Conservation (phyloP, 768 basidiomycete species). For the Termitomyces sp. region DNA sequence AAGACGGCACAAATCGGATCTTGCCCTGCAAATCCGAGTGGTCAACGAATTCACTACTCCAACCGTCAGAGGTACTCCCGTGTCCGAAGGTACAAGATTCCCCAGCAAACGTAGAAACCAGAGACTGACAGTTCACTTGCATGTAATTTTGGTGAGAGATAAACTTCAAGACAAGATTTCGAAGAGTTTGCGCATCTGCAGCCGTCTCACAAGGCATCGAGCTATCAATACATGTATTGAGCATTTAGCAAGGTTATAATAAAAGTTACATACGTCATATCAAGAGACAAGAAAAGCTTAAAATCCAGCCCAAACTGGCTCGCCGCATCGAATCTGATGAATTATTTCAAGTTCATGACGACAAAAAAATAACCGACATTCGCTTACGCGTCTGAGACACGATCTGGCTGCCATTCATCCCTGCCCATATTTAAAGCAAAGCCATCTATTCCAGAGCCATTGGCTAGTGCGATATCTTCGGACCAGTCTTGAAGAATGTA, state of each 20-base stretch:
- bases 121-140: slow-evolving; percentile 33
- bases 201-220: slow-evolving; percentile 47
- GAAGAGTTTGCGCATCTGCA: slow-evolving; percentile 42
- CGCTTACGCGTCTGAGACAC: slow-evolving; percentile 61
- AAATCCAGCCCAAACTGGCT: slow-evolving; percentile 46
- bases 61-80: slow-evolving; percentile 41
- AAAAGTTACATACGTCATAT: slow-evolving; percentile 55
- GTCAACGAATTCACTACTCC: slow-evolving; percentile 48
- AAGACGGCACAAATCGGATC: slow-evolving; percentile 64
- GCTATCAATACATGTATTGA: slow-evolving; percentile 21
- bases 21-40: slow-evolving; percentile 38
- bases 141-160: slow-evolving; percentile 56
- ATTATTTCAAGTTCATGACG: background rate
- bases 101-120: slow-evolving; percentile 71
- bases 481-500: slow-evolving; percentile 44
- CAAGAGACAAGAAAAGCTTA: slow-evolving; percentile 73
- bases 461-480: slow-evolving; percentile 51
- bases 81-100: slow-evolving; percentile 66
- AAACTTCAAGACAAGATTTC: slow-evolving; percentile 49
- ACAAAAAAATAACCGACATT: background rate
- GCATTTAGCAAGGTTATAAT: background rate
- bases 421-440: slow-evolving; percentile 69
- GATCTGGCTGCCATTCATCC: slow-evolving; percentile 57
- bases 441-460: slow-evolving; percentile 55
- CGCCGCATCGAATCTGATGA: slow-evolving; percentile 49